Base-by-base conservation (phyloP, 257 asterid species). In the Lycium barbarum region DNA sequence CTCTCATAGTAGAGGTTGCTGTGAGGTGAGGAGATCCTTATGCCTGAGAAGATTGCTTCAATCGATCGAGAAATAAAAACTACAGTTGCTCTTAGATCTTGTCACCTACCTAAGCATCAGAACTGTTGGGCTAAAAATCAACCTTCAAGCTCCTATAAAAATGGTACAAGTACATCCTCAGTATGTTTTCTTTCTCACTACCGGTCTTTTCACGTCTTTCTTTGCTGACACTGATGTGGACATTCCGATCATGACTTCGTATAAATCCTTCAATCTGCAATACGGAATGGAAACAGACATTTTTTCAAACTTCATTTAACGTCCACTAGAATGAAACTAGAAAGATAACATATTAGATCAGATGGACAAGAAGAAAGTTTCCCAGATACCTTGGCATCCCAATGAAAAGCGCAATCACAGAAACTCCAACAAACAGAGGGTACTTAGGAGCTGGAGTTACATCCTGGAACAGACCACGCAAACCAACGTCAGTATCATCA, bases 401-500 rank as follows among this genome's bases (percentile, higher is more conserved):
- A 54, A 96, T 91, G 90, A 93, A 91, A 86, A 96, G 90, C 13
- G 91, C 92, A 85, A 96, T 91, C 33, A 87, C 98, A 43, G 92
- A 89, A 81, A 96, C 82, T 84, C 98, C 99, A 57, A 88, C 93
- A 58, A 96, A 89, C 36, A 96, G 94, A 84, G 96, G 98, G 89
- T 96, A 96, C 73, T 93, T 94, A 40, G 98, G 97, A 61, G 97
- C 98, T 6, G 95, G 89, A 47, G 99, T 93, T 90, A 96, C 85
- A 90, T 95, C 98, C 98, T 94, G 92, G 73, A 88, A 70, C 17
- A 47, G 76, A 71, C 26, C 0, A 8, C 15, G 54, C 35, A 40
- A 72, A 72, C 55, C 14, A 43, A 43, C 57, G 43, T 72, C 36
- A 43, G 8, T 43, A n/a, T 70, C 53, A 70, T 72, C 57, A 43